Evolutionary conservation across 176 grass and related monocot genomes (phyloP), one percentile per base, ranked within the genome.

Genomic region (Phyllostachys edulis): DNA sequence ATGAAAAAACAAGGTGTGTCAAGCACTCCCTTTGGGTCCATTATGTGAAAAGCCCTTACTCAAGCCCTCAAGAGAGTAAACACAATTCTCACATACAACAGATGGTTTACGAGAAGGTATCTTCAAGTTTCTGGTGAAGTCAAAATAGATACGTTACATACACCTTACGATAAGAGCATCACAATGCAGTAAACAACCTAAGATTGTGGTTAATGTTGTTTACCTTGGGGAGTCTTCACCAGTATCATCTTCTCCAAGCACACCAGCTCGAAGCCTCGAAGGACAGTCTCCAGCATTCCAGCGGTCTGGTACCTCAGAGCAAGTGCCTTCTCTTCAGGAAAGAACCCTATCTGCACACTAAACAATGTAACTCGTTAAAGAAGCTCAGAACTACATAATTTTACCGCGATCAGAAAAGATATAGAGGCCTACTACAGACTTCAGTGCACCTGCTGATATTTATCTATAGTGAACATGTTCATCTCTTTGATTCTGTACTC

Each of bases 401-500:
- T 63, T 50, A 56, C 7, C 10, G 40, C 1, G 7, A 75, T 27
- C 27, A 18, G 3, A 37, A 76, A 13, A 41, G 6, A 64, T 27
- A 37, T 37, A 61, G 49, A 82, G 40, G 57, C 57, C 74, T 44
- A 66, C 69, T 44, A 71, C 14, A 71, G 72, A 66, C 71, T 85
- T 50, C 23, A 74, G 77, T 15, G 47, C 67, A 99, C 93, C 96
- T 99, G 91, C 69, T 99, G 96, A 83, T 99, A 99, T 92, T 94
- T 96, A 62, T 99, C 96, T 26, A 89, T 91, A 5, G 91, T 96
- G 77, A 96, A 99, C 84, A 94, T 94, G 75, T 99, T 99, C 1
- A 88, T 90, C 84, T 99, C 96, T 88, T 96, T 99, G 84, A 99
- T 99, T 75, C 96, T 99, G 84, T 99, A 99, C 78, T 99, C 96